phyloP scores from a whole-genome alignment of 2,329 filamentous ascomycete species.

The Aspergillus candidus region DNA sequence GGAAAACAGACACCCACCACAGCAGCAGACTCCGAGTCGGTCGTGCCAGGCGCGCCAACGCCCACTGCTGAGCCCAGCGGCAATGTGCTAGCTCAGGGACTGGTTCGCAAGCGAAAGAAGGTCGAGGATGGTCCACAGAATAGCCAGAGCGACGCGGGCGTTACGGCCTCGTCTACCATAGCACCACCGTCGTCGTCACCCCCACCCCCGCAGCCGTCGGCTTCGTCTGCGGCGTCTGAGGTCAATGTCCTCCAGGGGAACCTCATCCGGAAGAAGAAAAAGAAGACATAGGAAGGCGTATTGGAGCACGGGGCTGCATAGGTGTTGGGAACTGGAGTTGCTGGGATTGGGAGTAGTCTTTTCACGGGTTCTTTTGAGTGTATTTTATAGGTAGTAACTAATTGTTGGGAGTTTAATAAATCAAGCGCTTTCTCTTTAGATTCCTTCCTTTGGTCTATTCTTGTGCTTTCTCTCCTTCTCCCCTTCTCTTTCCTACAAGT shows the following conservation, averaged over 20 bases:
- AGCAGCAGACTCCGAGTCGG: conserved; percentile 6
- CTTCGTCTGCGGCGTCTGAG: conserved; percentile 8
- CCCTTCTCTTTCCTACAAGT: too few relatives aligned
- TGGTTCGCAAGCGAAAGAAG: conserved; percentile 38
- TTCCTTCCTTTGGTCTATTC: too few relatives aligned
- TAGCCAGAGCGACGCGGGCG: conserved; percentile 3
- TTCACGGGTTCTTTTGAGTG: too few relatives aligned
- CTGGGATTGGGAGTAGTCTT: too few relatives aligned
- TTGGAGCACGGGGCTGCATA: too few relatives aligned
- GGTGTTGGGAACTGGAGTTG: too few relatives aligned
- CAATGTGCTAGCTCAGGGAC: conserved; percentile 21
- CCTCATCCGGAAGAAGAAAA: conserved; percentile 38
- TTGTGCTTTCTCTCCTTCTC: too few relatives aligned
- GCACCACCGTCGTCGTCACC: conserved; percentile 1
- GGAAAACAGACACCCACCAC: conserved; percentile 19
- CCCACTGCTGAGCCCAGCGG: conserved; percentile 1
- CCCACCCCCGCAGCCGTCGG: conserved; percentile 1
- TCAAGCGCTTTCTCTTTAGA: too few relatives aligned
- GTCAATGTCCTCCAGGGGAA: conserved; percentile 36
- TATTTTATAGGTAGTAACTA: too few relatives aligned
- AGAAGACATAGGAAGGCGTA: conserved; percentile 25
- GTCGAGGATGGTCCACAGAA: conserved; percentile 5
- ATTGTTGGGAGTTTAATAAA: too few relatives aligned
- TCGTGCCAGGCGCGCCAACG: too few relatives aligned
- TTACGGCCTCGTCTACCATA: background rate